Percentiles rank a stretch among this genome's conserved stretches.
Evolutionary conservation across 148 eudicot species (phyloP).

Genomic region (Cornus kousa): DNA sequence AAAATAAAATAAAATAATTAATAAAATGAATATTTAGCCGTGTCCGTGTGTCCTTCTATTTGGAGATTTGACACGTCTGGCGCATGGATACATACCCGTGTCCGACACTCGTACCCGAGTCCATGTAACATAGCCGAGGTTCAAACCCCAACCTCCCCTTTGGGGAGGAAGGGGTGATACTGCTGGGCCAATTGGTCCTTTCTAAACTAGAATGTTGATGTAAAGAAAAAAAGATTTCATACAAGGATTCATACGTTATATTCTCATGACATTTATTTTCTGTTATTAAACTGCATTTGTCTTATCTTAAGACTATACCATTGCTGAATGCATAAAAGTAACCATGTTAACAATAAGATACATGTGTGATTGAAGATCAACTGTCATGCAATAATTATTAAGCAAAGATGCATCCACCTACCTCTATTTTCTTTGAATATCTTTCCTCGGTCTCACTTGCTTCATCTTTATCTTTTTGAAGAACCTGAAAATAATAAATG

Average conservation of each 20-base stretch:
- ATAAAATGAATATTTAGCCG: too few relatives aligned
- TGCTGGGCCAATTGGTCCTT: too few relatives aligned
- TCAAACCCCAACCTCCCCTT: too few relatives aligned
- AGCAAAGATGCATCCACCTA: slow-evolving; percentile 18
- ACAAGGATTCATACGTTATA: not conserved
- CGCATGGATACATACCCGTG: too few relatives aligned
- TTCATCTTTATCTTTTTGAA: slow-evolving; percentile 25
- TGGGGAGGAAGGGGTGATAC: too few relatives aligned
- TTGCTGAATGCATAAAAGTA: not conserved
- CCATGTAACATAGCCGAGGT: too few relatives aligned
- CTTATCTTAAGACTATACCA: not conserved
- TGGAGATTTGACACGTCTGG: too few relatives aligned
- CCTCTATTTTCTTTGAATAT: slow-evolving; percentile 43
- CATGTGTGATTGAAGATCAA: not conserved
- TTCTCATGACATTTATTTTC: not conserved
- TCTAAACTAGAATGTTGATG: not conserved
- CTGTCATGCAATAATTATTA: not conserved
- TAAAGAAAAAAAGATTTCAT: not conserved
- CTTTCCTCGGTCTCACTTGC: slow-evolving; percentile 25
- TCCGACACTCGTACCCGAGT: too few relatives aligned
- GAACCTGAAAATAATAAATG: slow-evolving; percentile 17
- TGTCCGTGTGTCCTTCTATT: too few relatives aligned
- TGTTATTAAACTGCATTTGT: too few relatives aligned
- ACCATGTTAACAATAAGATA: not conserved
- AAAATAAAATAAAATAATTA: too few relatives aligned